Conservation (phyloP, 75 land plant species). For the Larix kaempferi region DNA sequence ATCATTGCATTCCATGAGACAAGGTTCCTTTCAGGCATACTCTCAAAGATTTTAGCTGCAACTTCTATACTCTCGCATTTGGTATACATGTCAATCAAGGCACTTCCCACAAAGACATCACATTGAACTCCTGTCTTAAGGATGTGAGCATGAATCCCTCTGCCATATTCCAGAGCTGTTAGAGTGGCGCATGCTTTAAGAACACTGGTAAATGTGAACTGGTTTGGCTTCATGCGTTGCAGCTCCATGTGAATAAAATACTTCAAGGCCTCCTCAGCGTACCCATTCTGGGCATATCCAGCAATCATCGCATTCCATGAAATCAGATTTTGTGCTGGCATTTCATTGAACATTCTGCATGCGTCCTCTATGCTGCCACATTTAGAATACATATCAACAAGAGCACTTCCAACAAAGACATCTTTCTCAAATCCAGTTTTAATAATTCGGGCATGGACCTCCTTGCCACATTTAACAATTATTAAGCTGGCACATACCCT, state of each 20-base stretch:
- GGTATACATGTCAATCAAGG: constrained; percentile 63
- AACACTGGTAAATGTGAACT: constrained; percentile 57
- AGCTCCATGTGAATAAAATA: constrained; percentile 55
- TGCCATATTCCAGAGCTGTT: constrained; percentile 32
- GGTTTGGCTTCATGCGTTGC: constrained; percentile 28
- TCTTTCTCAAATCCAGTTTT: constrained; percentile 51
- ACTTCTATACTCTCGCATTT: constrained; percentile 43
- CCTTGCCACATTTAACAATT: constrained; percentile 39
- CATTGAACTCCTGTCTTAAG: constrained; percentile 34
- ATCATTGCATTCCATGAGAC: constrained; percentile 66
- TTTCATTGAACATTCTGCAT: constrained; percentile 31
- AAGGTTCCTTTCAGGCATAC: constrained; percentile 40
- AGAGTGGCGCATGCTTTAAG: constrained; percentile 48
- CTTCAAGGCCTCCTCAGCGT: constrained; percentile 32
- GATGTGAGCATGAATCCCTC: constrained; percentile 43
- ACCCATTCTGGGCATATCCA: constrained; percentile 51
- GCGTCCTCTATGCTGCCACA: constrained; percentile 55
- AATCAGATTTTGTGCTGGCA: constrained; percentile 33
- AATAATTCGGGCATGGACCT: constrained; percentile 48
- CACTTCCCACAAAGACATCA: constrained; percentile 45
- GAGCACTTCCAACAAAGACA: constrained; percentile 47
- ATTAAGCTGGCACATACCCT: constrained; percentile 52
- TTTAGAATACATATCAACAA: constrained; percentile 71
- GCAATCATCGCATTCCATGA: constrained; percentile 77
- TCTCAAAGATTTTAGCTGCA: constrained; percentile 51